Base-by-base conservation (phyloP, 352 stramenopile genomes). In the Pythium chondricola region DNA sequence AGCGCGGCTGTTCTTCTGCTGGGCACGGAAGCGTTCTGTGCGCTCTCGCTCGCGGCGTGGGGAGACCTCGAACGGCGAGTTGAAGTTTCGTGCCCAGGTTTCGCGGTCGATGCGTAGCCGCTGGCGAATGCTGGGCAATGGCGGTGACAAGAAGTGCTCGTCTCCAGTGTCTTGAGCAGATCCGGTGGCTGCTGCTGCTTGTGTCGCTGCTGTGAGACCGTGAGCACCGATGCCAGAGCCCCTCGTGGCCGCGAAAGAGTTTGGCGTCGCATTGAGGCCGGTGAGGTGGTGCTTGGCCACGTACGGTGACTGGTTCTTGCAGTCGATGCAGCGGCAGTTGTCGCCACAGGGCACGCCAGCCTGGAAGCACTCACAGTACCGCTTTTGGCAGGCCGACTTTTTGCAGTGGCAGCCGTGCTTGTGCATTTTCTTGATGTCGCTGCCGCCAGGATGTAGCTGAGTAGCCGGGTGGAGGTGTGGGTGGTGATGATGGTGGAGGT, bases 351-450 rank as follows among this genome's bases (percentile, higher is more conserved):
- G 61, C 6, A 94, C 77, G 6, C 78, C 85, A 0, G 90, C 91
- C 56, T 97, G 89, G 61, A 96, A 98, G 41, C 95, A 98, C 67
- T 98, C 95, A 62, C 95, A 98, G 63, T 98, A 98, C 38, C 97
- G 98, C 73, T 98, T 98, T 55, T 98, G 88, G 50, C 95, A 98
- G 2, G 85, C 88, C 18, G 85, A 97, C 59, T 98, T 98, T 24
- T 97, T 94, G 59, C 95, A 98, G 54, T 98, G 96, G 58, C 95
- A 98, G 5, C 95, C 94, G 22, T 95, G 69, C 52, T 97, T 98
- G 71, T 98, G 95, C 56, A 85, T 88, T 56, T 85, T 88, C 41
- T 73, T 86, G 24, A 72, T 35, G 14, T 61, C 53, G 48, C 33
- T 52, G 61, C 29, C 10, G 53, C 18, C 35, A 0, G 45, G 16